Base-by-base conservation (phyloP, 2,329 filamentous ascomycete genomes). In the Clarireedia homoeocarpa region DNA sequence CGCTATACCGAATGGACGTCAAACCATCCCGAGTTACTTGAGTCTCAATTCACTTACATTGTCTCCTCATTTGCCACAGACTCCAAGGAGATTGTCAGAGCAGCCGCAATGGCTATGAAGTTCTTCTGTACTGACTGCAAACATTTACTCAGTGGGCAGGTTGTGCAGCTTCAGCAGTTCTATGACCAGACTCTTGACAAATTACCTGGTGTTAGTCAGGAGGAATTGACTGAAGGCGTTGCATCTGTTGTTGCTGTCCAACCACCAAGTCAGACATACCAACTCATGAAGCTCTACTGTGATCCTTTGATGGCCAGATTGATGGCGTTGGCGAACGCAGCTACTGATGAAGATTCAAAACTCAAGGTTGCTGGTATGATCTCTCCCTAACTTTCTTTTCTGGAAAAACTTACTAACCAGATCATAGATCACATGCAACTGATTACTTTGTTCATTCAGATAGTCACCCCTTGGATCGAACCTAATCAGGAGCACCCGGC, bases 1-100 rank as follows among this genome's bases (percentile, higher is more conserved):
- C 83, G 94, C 60, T 99, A 99, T 69, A 99, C 95, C 0, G 92
- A 97, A 71, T 99, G 94, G 94, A 99, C 95, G 0, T 84, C 94
- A 5, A 85, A 90, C 48, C 94, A 99, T 67, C 89, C 92, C 0
- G 90, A 96, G 57, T 95, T 92, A 47, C 78, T 99, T 7, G 88
- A 96, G 71, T 81, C 89, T 7, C 94, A 99, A 71, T 88, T 99
- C 69, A 91, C 90, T 66, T 99, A 95, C 73, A 95, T 99, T 66
- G 91, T 96, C 62, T 88, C 86, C 4, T 94, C 91, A 0, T 99
- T 99, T 73, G 82, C 89, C 62, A 89, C 92, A 57, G 83, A 85
- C 44, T 96, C 91, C 0, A 88, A 86, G 66, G 95, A 99, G 68
- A 91, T 99, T 55, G 82, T 96, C 40, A 84, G 91, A 61, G 94